phyloP scores from a whole-genome alignment of 371 early-diverging fungal species.

The Syncephalastrum monosporum region DNA sequence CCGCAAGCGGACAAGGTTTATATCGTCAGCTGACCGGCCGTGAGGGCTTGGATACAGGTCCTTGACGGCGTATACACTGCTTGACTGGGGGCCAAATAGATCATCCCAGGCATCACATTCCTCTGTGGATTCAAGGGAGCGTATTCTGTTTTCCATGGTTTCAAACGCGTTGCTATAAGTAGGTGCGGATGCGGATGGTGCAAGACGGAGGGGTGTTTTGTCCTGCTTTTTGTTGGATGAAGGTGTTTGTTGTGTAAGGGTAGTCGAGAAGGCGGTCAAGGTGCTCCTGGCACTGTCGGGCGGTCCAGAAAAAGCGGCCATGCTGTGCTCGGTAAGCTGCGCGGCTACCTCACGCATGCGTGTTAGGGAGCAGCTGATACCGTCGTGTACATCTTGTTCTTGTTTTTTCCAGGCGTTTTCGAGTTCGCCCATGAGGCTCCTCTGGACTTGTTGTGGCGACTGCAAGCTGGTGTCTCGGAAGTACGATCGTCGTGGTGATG shows the following conservation, averaged over 20 bases:
- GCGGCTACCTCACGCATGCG: too few species aligned
- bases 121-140: neutral
- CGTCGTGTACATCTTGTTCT: neutral
- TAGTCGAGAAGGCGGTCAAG: too few species aligned
- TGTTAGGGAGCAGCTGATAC: too few species aligned
- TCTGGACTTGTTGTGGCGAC: slow-evolving; percentile 9
- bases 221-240: too few species aligned
- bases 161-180: too few species aligned
- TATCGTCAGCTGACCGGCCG: too few species aligned
- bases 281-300: slow-evolving; percentile 5
- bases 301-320: slow-evolving; percentile 6
- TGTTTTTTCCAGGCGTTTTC: slow-evolving; percentile 19
- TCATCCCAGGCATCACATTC: slow-evolving; percentile 6
- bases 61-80: slow-evolving; percentile 7
- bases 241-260: too few species aligned
- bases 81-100: neutral
- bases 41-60: slow-evolving; percentile 10
- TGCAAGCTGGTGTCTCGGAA: neutral
- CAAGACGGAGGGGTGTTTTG: too few species aligned
- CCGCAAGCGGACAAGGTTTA: too few species aligned
- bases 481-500: neutral
- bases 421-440: slow-evolving; percentile 11
- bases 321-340: slow-evolving; percentile 2
- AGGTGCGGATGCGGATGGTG: too few species aligned
- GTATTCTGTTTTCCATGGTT: too few species aligned